These are phyloP conservation scores for Guyanaporus albipodus DNA, from an alignment of 768 basidiomycete species.

Conservation along the genomic window DNA sequence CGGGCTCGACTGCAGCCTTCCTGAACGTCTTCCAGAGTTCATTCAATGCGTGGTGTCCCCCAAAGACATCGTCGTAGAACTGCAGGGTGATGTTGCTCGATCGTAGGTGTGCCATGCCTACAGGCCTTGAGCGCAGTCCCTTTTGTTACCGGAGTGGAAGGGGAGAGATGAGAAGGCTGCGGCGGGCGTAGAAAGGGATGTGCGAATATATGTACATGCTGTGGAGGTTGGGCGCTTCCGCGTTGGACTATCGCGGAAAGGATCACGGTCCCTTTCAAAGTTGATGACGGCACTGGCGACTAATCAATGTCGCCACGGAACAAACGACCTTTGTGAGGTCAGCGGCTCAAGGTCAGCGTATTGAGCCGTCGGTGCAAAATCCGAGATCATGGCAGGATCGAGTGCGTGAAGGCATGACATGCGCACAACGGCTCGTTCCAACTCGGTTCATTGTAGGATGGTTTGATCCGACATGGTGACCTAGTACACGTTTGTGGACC, in stretches of 20 bases:
- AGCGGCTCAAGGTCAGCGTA: too few species aligned
- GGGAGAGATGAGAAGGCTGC: conserved; percentile 2
- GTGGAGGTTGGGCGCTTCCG: conserved; percentile 18
- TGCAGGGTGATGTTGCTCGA: conserved; percentile 16
- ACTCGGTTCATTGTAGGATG: too few species aligned
- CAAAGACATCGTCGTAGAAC: background rate
- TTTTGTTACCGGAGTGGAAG: background rate
- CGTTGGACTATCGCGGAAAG: background rate
- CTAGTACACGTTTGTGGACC: too few species aligned
- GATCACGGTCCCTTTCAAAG: background rate
- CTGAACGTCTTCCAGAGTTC: conserved; percentile 24
- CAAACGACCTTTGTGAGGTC: background rate
- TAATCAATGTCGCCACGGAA: background rate
- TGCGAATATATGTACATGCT: conserved; percentile 12
- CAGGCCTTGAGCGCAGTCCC: background rate
- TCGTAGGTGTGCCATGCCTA: conserved; percentile 4
- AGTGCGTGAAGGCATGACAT: too few species aligned
- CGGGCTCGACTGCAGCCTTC: conserved; percentile 25
- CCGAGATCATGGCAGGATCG: too few species aligned
- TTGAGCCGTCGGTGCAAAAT: too few species aligned
- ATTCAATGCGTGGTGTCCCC: background rate
- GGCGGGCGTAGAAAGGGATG: conserved; percentile 8
- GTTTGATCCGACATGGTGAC: too few species aligned
- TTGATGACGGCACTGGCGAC: background rate
- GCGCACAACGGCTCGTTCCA: too few species aligned